Base-by-base conservation (phyloP, 768 basidiomycete genomes). In the Ephemerocybe angulata region DNA sequence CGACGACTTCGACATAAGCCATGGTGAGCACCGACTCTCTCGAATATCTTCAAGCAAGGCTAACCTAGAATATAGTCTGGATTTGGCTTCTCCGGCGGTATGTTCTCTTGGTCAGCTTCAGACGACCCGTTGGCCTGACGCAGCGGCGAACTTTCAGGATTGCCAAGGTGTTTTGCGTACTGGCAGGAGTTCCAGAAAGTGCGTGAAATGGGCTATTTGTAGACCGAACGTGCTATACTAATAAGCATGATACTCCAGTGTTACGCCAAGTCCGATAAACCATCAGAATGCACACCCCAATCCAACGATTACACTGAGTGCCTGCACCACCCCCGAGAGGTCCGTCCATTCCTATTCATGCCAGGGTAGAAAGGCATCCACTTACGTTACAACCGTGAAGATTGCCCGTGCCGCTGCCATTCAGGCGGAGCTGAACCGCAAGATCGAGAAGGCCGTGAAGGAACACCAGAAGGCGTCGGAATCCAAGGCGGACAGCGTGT, bases 171-270 rank as follows among this genome's bases (percentile, higher is more conserved):
- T 72, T 94, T 94, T 70, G 77, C 83, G 12, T 91, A 87, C 73
- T 96, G 93, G 93, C 93, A 94, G 65, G 90, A 94, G 70, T 89
- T 91, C 73, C 78, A 84, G 61, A 88, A 86, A 66, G 88, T 87
- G 55, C 25, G 64, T 51, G 44, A 2, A 24, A 15, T 24, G 28
- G 37, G 22, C 46, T 52, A n/a, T 60, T 25, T 48, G 46, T 27
- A 11, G 12, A n/a, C 28, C 29, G n/a, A 46, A 27, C 31, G 22
- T 33, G 31, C 60, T 33, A 22, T 35, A 24, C 13, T 40, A 19
- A 37, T 65, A 48, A 55, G 17, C 27, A 28, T 24, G 10, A 17
- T 17, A 6, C 10, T 56, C 22, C 57, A 95, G 90, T 98, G 94
- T 72, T 97, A 95, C 67, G 86, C 88, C 4, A 76, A 81, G 55